Conservation (phyloP, 768 basidiomycete species). For the Dacryopinax primogenitus region DNA sequence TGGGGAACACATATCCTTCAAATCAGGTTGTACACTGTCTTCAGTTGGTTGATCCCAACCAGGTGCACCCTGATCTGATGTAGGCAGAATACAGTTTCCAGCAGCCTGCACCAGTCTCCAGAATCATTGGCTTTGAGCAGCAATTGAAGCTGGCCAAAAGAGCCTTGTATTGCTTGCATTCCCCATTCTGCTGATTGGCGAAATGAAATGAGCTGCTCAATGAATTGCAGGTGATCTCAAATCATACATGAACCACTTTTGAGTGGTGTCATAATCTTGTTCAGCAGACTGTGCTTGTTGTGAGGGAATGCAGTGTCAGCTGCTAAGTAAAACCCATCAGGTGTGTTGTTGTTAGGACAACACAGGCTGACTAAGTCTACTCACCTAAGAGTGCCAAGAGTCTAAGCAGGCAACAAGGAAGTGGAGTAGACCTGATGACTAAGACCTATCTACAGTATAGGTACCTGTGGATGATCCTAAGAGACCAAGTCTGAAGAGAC, state of each 20-base stretch:
- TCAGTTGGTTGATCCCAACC: constrained; percentile 25
- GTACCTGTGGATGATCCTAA: too few species aligned
- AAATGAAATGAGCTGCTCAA: constrained; percentile 34
- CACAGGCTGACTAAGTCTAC: too few species aligned
- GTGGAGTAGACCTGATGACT: too few species aligned
- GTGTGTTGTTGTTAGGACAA: constrained; percentile 27
- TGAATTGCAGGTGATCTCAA: constrained; percentile 12
- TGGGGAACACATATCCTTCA: constrained; percentile 32
- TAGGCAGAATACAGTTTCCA: constrained; percentile 29
- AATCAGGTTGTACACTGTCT: constrained; percentile 30
- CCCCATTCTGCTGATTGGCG: constrained; percentile 44
- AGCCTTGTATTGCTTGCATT: constrained; percentile 34
- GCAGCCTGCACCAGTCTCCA: constrained; percentile 22
- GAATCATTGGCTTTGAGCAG: constrained; percentile 30
- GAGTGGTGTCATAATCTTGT: constrained; percentile 30
- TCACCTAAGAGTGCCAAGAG: too few species aligned
- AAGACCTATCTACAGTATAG: too few species aligned
- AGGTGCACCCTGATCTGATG: constrained; percentile 27
- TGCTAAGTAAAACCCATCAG: constrained; percentile 33
- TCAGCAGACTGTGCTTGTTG: constrained; percentile 25
- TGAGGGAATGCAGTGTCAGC: constrained; percentile 38
- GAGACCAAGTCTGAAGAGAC: too few species aligned
- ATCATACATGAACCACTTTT: constrained; percentile 23
- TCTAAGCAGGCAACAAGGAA: too few species aligned
- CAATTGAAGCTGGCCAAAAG: constrained; percentile 35